Conservation (phyloP, 176 grass and related monocot genomes). For the Triticum urartu region DNA sequence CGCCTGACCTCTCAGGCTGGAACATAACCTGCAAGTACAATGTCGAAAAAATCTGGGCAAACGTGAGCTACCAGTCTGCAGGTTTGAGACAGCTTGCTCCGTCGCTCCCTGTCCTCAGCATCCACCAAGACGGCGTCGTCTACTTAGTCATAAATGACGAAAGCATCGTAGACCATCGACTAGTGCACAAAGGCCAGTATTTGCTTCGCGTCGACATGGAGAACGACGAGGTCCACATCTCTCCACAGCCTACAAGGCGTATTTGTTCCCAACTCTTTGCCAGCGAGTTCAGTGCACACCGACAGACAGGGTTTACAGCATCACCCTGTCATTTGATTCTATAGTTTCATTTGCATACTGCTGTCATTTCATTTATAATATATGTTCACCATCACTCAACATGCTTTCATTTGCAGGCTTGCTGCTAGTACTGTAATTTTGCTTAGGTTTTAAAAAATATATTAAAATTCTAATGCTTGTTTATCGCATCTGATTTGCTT, state of each 20-base stretch:
- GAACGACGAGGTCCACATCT: not conserved
- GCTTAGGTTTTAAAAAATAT: no score
- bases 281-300: not conserved
- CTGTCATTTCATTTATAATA: no score
- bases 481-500: not conserved
- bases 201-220: not conserved
- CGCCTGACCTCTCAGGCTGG: no score
- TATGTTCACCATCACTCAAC: no score
- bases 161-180: not conserved
- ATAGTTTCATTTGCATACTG: no score
- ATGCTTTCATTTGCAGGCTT: not conserved
- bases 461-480: not conserved
- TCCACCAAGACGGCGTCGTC: not conserved
- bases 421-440: no score
- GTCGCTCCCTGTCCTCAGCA: not conserved
- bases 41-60: no score
- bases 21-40: no score
- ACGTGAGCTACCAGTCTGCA: no score
- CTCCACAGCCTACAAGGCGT: not conserved
- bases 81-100: not conserved
- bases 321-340: no score
- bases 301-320: not conserved
- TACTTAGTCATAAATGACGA: not conserved
- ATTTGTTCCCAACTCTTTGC: not conserved
- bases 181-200: not conserved